A percentile compares a stretch with the other conserved stretches of the same genome.
Evolutionary conservation across 1,284 basidiomycete species (phyloP).

Genomic region (Sanghuangporus sanghuang): DNA sequence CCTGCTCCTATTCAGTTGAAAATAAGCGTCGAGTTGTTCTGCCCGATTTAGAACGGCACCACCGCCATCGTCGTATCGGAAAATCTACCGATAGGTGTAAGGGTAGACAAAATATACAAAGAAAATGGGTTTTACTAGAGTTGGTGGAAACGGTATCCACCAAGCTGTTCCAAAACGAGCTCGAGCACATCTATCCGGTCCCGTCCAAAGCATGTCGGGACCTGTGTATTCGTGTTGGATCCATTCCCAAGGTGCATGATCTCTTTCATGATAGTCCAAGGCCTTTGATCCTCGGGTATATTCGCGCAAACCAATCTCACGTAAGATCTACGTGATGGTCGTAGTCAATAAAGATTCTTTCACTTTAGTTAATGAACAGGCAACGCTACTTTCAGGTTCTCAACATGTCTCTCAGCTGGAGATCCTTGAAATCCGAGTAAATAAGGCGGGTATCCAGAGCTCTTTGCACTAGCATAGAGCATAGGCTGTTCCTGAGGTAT

Average conservation of each 20-base stretch:
- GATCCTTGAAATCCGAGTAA: conserved; percentile 63
- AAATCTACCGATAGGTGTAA: conserved; percentile 38
- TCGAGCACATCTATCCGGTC: conserved; percentile 27
- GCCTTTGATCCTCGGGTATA: conserved; percentile 49
- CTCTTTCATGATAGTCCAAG: conserved; percentile 41
- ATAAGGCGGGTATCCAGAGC: conserved; percentile 67
- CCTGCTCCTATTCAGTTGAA: conserved; percentile 56
- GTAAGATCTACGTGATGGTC: conserved; percentile 45
- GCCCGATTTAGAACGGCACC: conserved; percentile 44
- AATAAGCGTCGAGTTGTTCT: conserved; percentile 53
- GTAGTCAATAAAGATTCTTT: neutral
- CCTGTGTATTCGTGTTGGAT: conserved; percentile 57
- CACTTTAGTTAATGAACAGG: neutral
- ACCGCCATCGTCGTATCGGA: conserved; percentile 67
- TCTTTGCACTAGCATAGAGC: conserved; percentile 51
- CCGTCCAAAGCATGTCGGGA: conserved; percentile 66
- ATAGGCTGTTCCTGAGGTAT: conserved; percentile 62
- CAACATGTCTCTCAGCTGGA: conserved; percentile 71
- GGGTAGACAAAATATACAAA: neutral
- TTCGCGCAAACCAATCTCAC: conserved; percentile 52
- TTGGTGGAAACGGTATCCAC: conserved; percentile 77
- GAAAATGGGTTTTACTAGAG: conserved; percentile 40
- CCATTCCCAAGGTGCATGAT: conserved; percentile 40
- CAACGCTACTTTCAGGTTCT: conserved; percentile 66
- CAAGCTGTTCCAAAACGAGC: conserved; percentile 68